These are phyloP conservation scores for Punctularia strigosozonata DNA, from an alignment of 768 basidiomycete genomes.

Conservation along the genomic window DNA sequence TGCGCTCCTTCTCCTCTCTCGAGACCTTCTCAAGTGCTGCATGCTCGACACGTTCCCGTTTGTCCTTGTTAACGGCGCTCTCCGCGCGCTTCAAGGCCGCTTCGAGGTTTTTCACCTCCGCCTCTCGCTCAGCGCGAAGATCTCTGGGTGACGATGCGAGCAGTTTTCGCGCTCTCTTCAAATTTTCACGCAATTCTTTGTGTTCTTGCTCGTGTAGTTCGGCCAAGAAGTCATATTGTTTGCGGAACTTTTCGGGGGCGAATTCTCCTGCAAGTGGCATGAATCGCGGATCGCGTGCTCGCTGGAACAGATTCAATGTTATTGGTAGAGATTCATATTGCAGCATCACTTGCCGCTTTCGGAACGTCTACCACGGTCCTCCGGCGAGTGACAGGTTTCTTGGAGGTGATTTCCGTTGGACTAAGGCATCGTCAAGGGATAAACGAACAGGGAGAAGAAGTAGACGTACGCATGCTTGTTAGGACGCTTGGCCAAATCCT, in stretches of 20 bases:
- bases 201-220: constrained; percentile 58
- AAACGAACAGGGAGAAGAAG: background rate
- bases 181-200: constrained; percentile 44
- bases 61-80: constrained; percentile 64
- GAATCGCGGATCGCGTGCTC: constrained; percentile 82
- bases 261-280: constrained; percentile 59
- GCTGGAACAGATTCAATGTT: constrained; percentile 27
- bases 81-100: constrained; percentile 64
- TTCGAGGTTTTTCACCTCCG: constrained; percentile 63
- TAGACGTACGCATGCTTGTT: constrained; percentile 79
- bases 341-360: constrained; percentile 36
- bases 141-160: constrained; percentile 49
- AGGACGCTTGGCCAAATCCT: constrained; percentile 43
- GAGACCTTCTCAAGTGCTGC: constrained; percentile 41
- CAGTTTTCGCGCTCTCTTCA: constrained; percentile 58
- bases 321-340: background rate
- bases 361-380: constrained; percentile 59
- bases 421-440: constrained; percentile 24
- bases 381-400: constrained; percentile 67
- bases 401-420: constrained; percentile 74
- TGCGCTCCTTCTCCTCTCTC: constrained; percentile 50
- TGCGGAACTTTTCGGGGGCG: constrained; percentile 48
- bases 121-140: constrained; percentile 44
- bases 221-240: constrained; percentile 67
- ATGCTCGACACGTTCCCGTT: constrained; percentile 56